A percentile compares a stretch with the other conserved stretches of the same genome.
These are phyloP conservation scores for Beauveria pseudobassiana DNA, from an alignment of 2,329 filamentous ascomycete species.

Conservation along the genomic window DNA sequence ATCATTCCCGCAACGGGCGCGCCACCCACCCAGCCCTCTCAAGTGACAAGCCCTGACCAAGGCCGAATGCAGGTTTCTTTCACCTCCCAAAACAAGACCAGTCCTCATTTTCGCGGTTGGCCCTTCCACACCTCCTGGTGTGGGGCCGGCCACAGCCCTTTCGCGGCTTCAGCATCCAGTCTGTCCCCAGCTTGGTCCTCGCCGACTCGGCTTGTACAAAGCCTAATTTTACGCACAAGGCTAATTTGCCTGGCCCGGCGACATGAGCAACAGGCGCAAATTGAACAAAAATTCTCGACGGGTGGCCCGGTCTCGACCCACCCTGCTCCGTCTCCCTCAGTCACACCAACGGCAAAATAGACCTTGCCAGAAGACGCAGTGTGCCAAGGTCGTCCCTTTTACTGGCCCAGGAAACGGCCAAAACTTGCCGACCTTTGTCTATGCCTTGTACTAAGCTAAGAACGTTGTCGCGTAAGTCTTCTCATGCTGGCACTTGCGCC, in stretches of 20 bases:
- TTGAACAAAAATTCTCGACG: not conserved
- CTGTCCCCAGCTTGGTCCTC: not conserved
- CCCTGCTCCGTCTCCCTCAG: conserved; percentile 3
- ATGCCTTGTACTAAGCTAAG: too few relatives aligned
- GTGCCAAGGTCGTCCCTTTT: not conserved
- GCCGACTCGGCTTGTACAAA: not conserved
- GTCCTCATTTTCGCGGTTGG: conserved; percentile 4
- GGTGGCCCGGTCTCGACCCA: not conserved
- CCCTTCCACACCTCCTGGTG: not conserved
- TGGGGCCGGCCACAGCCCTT: conserved; percentile 5
- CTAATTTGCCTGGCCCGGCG: not conserved
- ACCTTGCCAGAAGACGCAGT: too few relatives aligned
- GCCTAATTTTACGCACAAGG: not conserved
- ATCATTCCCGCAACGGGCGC: not conserved
- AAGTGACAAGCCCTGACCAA: not conserved
- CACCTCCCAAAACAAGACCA: not conserved
- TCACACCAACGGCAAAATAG: not conserved
- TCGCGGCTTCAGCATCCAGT: not conserved
- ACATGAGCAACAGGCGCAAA: not conserved
- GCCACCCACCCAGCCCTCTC: not conserved
- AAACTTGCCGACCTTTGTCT: too few relatives aligned
- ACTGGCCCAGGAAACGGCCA: not conserved
- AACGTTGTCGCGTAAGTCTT: too few relatives aligned
- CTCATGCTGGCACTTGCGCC: too few relatives aligned
- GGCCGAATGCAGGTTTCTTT: not conserved